Base-by-base conservation (phyloP, 208 protist genomes). In the Angomonas ambiguus region DNA sequence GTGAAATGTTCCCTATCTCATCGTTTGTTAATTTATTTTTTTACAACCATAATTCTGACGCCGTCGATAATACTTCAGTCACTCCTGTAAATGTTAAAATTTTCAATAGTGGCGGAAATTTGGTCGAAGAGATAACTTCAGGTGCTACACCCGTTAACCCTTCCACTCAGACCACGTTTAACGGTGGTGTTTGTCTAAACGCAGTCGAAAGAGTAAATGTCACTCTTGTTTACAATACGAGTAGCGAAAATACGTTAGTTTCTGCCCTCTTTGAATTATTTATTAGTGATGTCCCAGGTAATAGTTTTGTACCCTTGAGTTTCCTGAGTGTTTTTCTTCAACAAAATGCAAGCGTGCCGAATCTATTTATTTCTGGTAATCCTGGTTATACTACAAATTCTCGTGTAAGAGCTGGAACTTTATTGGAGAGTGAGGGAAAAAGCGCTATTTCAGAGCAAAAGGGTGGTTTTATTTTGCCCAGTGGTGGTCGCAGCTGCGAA, bases 401-500 rank as follows among this genome's bases (percentile, higher is more conserved):
- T 24, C 67, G 67, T 34, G 34, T 94, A 24, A 76, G 80, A 2
- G 76, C 78, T 6, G 88, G 88, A 2, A 81, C 71, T 1, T 49
- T 88, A 13, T 38, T 81, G 8, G 65, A 63, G 10, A 20, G 69
- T 22, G 48, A 31, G 10, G 70, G 30, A 11, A 84, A 81, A 10
- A 71, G 11, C 4, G 79, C 83, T 16, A 85, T 94, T 62, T 11
- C 69, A 0, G 79, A 91, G 66, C 67, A 71, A 25, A 62, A 76
- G 58, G 68, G 71, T 51, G 88, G 88, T 1, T 90, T 94, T 76
- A 68, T 72, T 8, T 57, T 94, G 58, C 88, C 88, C 13, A 79
- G 67, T 53, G 88, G 83, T n/a, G 83, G 79, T 0, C 69, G 74
- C 8, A 66, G 35, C 5, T 88, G 61, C 73, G 67, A 56, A 51